phyloP scores from a whole-genome alignment of 2,329 filamentous ascomycete genomes.

The Furcasterigmium furcatum region DNA sequence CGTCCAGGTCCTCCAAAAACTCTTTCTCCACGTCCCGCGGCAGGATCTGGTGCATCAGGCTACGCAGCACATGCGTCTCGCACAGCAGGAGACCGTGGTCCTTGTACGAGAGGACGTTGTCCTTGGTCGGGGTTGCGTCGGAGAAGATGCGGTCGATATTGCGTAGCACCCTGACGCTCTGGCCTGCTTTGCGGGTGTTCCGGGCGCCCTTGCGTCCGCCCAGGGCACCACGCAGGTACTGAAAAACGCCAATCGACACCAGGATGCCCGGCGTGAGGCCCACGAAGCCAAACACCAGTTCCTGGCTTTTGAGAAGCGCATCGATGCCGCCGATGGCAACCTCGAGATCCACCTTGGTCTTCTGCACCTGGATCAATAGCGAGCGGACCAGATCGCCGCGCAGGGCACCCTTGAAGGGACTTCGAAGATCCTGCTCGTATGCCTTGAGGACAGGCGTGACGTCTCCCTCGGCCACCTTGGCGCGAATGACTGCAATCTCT shows the following conservation, averaged over 20 bases:
- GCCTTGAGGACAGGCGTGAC: conserved; percentile 87
- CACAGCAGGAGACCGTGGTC: conserved; percentile 88
- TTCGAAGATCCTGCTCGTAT: conserved; percentile 84
- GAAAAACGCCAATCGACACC: conserved; percentile 70
- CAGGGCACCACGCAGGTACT: conserved; percentile 69
- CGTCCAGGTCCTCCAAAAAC: conserved; percentile 84
- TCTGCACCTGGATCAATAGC: conserved; percentile 93
- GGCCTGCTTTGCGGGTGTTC: conserved; percentile 61
- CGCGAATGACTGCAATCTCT: conserved; percentile 71
- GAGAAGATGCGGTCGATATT: conserved; percentile 83
- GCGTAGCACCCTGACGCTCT: conserved; percentile 73
- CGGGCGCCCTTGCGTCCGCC: conserved; percentile 68
- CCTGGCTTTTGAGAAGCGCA: conserved; percentile 89
- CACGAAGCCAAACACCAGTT: conserved; percentile 96
- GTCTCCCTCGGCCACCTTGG: conserved; percentile 85
- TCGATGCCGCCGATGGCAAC: conserved; percentile 96
- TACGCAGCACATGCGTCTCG: conserved; percentile 80
- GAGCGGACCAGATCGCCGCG: conserved; percentile 85
- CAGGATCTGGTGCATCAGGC: conserved; percentile 63
- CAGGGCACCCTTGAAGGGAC: conserved; percentile 77
- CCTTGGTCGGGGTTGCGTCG: conserved; percentile 64
- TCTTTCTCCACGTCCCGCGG: conserved; percentile 75
- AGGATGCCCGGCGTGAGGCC: conserved; percentile 91
- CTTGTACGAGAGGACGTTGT: conserved; percentile 80
- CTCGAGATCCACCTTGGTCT: conserved; percentile 98